Evolutionary conservation across 23 red algal species (phyloP), one percentile per base, ranked within the genome.

Genomic region (Gracilaria vermiculophylla): DNA sequence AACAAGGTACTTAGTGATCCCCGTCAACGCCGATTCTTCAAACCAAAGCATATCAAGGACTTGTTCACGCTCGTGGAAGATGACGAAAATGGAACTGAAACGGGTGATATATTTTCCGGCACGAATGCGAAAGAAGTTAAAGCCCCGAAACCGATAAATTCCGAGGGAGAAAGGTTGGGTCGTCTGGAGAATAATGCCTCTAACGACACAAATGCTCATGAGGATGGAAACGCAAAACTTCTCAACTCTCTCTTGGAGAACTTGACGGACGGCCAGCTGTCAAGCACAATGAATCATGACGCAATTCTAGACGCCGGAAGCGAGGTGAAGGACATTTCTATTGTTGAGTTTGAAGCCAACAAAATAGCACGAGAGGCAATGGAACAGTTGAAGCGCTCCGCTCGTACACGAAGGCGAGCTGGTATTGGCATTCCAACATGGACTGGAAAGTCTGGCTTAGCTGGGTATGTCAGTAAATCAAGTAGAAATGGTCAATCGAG

Each of bases 1-100:
- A 91, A 93, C 64, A 99, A 99, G 70, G 97, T 99, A 33, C 85
- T 99, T 6, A 86, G 49, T 53, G 97, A 99, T 82, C 89, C 97
- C 5, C 87, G 89, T 36, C 92, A 99, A 77, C 80, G 91, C 10
- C 74, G 97, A 4, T 94, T 99, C 44, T 99, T 99, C 77, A 93
- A 94, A 58, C 93, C 57, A 21, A 95, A 94, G 61, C 69, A 99
- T 47, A 94, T 99, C 51, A 78, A 62, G 24, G 97, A 99, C 55
- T 71, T 99, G 20, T 95, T 99, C 69, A 94, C 92, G 9, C 77
- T 96, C n/a, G 70, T 39, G 17, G 83, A 88, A 28, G 97, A 95
- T 25, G 80, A 84, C 40, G 97, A 95, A 19, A 78, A 84, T 24
- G 95, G 95, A 45, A 97, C 95, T 31, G 95, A 97, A 82, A 97